Evolutionary conservation across 2,329 filamentous ascomycete genomes (phyloP).

Genomic region (Zymoseptoria crescenta): DNA sequence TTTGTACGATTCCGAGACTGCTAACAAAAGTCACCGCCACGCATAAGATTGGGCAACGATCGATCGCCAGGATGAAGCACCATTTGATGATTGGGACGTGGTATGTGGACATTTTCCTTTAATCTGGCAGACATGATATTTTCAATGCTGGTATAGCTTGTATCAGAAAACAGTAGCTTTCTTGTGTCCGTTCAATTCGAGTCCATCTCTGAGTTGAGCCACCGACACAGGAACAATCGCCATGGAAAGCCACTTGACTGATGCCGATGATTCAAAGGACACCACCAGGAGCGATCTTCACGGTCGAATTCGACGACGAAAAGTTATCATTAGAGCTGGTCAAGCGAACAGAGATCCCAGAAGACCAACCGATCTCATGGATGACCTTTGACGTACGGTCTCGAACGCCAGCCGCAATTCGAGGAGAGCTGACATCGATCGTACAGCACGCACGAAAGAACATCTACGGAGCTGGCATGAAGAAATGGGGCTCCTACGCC

Average conservation of each 20-base stretch:
- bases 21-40: background rate
- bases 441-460: conserved; percentile 68
- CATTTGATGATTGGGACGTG: conserved; percentile 90
- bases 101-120: conserved; percentile 27
- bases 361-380: conserved; percentile 86
- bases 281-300: conserved; percentile 81
- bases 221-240: background rate
- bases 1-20: background rate
- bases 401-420: background rate
- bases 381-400: conserved; percentile 75
- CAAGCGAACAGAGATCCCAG: conserved; percentile 71
- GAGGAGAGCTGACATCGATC: background rate
- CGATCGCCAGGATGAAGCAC: conserved; percentile 58
- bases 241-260: background rate
- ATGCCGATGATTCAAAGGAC: conserved; percentile 38
- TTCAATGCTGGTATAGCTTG: background rate
- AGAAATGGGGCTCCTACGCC: conserved; percentile 80
- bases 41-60: background rate
- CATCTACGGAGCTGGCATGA: conserved; percentile 86
- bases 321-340: conserved; percentile 64
- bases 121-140: too few relatives aligned
- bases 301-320: conserved; percentile 79
- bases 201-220: background rate
- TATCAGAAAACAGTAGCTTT: too few relatives aligned
- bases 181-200: background rate